Base-by-base conservation (phyloP, 495 filamentous ascomycete species). In the Chaetomidium leptoderma region DNA sequence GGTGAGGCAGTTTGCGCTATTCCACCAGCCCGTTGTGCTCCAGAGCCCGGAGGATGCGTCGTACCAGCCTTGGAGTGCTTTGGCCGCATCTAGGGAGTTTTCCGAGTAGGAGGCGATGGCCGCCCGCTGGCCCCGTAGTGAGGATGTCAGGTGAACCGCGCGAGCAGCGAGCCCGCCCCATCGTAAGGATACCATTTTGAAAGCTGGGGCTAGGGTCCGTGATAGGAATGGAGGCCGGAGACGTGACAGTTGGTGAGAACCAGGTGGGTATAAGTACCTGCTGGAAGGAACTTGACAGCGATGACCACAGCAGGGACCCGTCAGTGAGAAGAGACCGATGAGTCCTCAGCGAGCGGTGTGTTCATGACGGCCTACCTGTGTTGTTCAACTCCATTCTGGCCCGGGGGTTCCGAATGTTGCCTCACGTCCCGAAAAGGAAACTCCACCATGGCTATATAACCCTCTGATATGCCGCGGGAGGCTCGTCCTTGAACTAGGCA, bases 1-100 rank as follows among this genome's bases (percentile, higher is more conserved):
- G 2, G 84, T 88, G 58, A 90, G 68, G 53, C 76, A 78, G 66
- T 89, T 91, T 55, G 83, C 87, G 37, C 80, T 81, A 69, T 90
- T 88, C 88, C 88, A 91, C 88, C 88, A 91, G 2, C 83, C 83
- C 26, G 74, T 77, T 0, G 81, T 85, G 59, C 82, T 66, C 84
- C 84, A 90, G 11, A 88, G 71, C 16, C 87, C 87, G 0, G 76
- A 85, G 8, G 61, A 60, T 4, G 57, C 50, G 64, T 88, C 80
- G 59, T 89, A 90, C 82, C 83, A 89, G 24, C 44, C 55, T 61
- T 89, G 85, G 3, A 90, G 76, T 10, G 76, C 66, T 26, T 71
- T 63, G 46, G 82, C 62, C 6, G 73, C 81, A 19, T 67, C 56
- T 32, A 75, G 68, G 6, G 82, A 76, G 57, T 81, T 68, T 16